These are phyloP conservation scores for Spiraea crenata DNA, from an alignment of 331 rosid genomes.

Conservation along the genomic window DNA sequence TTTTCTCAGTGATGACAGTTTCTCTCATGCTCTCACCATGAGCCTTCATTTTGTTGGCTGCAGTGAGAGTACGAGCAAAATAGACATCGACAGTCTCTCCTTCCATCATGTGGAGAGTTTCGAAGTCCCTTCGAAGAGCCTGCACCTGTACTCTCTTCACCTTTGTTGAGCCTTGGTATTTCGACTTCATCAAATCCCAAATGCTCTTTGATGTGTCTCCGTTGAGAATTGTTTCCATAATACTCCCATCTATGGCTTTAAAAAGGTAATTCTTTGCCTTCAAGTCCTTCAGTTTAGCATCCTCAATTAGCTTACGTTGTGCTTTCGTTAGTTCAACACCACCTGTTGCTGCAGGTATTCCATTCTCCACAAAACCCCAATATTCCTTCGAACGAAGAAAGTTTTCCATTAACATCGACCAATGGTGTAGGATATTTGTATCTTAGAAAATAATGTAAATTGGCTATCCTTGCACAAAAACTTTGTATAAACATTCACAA, in stretches of 20 bases:
- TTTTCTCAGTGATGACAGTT: background rate
- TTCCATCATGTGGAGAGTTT: background rate
- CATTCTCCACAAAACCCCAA: background rate
- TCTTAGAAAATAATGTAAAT: too few species aligned
- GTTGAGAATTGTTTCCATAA: background rate
- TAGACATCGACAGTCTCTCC: background rate
- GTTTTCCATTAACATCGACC: background rate
- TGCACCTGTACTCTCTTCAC: background rate
- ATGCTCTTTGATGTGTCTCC: background rate
- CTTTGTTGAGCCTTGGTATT: conserved; percentile 3
- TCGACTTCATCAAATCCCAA: background rate
- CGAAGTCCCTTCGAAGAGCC: background rate
- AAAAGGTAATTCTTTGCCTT: conserved; percentile 2
- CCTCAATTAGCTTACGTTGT: background rate
- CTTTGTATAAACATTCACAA: too few species aligned
- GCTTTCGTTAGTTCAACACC: background rate
- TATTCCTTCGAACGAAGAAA: background rate
- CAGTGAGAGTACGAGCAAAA: background rate
- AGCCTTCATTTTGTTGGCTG: conserved; percentile 16
- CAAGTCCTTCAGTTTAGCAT: background rate
- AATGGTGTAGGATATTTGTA: too few species aligned
- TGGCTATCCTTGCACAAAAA: too few species aligned
- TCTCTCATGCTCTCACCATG: conserved; percentile 8
- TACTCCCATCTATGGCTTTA: background rate
- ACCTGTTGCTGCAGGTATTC: background rate